These are phyloP conservation scores for Fusarium proliferatum DNA, from an alignment of 2,329 filamentous ascomycete genomes.

Conservation along the genomic window DNA sequence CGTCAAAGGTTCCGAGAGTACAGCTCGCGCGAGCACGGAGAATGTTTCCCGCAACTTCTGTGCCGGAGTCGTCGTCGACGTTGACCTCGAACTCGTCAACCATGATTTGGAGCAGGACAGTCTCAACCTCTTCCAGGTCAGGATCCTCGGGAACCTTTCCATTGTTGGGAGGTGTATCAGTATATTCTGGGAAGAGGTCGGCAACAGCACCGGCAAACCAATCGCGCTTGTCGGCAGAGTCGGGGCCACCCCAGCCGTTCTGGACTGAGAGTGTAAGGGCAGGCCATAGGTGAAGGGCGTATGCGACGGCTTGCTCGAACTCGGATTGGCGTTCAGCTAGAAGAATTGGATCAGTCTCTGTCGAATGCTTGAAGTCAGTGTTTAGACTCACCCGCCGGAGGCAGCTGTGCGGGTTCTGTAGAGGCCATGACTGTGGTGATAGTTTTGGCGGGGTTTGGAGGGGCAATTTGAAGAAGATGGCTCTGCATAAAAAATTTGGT, in stretches of 20 bases:
- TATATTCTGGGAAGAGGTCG: slow-evolving; percentile 81
- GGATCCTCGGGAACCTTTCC: slow-evolving; percentile 59
- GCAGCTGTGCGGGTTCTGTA: slow-evolving; percentile 46
- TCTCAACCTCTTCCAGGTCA: slow-evolving; percentile 83
- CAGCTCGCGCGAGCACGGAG: slow-evolving; percentile 74
- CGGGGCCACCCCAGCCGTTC: slow-evolving; percentile 87
- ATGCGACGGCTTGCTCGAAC: slow-evolving; percentile 89
- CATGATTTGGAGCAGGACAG: slow-evolving; percentile 89
- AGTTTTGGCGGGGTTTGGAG: slow-evolving; percentile 47
- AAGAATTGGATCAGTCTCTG: slow-evolving; percentile 10
- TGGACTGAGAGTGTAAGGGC: slow-evolving; percentile 87
- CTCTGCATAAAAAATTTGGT: slow-evolving; percentile 46
- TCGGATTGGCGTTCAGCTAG: slow-evolving; percentile 68
- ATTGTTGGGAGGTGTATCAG: slow-evolving; percentile 48
- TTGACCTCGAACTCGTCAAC: slow-evolving; percentile 95
- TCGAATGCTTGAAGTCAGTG: neutral
- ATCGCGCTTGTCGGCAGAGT: slow-evolving; percentile 88
- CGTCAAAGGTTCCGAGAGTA: slow-evolving; percentile 72
- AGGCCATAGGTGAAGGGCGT: slow-evolving; percentile 87
- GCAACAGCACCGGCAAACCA: slow-evolving; percentile 93
- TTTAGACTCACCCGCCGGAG: slow-evolving; percentile 45
- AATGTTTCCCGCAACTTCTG: slow-evolving; percentile 78
- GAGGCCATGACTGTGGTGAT: slow-evolving; percentile 47
- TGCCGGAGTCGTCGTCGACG: slow-evolving; percentile 88
- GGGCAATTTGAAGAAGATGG: slow-evolving; percentile 40